Evolutionary conservation across 371 early-diverging fungal species (phyloP), one percentile per base, ranked within the genome.

Genomic region (Massospora cicadina): DNA sequence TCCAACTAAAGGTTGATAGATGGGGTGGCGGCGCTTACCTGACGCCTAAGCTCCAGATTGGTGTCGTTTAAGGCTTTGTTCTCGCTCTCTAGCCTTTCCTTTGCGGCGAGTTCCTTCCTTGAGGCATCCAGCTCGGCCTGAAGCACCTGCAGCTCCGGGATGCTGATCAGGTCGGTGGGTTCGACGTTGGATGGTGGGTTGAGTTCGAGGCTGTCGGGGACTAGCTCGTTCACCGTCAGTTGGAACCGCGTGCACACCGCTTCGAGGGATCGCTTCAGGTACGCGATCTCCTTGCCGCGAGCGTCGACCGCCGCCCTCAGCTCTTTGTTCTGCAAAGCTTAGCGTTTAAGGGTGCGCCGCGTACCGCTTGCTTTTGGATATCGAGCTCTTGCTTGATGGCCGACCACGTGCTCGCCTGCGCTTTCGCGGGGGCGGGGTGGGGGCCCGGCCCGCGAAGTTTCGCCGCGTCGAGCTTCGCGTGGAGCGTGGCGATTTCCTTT

Each of bases 161-260:
- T 24, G 1, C 56, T 56, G 24, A 57, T 57, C 17, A 33, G 32
- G 28, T 33, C 65, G 2, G 25, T 27, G 32, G 58, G 28, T 5
- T 30, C 57, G 10, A 13, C 55, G 31, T 26, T 62, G 65, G 0
- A 59, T 29, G 25, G 67, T 67, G 54, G 58, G 10, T 71, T 70
- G 26, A 68, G 68, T 1, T 73, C 71, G 2, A 68, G 71, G 21
- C 68, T 65, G 1, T 66, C 67, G 0, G 70, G 65, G 1, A 54
- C 54, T 12, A 68, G 62, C 28, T 73, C 71, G 21, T 68, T 70
- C 65, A 70, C 64, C 1, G 71, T 70, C 2, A 30, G 68, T 60
- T 74, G 70, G 58, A 71, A 74, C 7, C 71, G 70, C 0, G 69
- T 68, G 63, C 74, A 74, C 23, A 74, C 74, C 32, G 72, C 71